Percentiles rank a stretch among this genome's conserved stretches.
Conservation (phyloP, 2,329 filamentous ascomycete species). For the Ascochyta fabae region DNA sequence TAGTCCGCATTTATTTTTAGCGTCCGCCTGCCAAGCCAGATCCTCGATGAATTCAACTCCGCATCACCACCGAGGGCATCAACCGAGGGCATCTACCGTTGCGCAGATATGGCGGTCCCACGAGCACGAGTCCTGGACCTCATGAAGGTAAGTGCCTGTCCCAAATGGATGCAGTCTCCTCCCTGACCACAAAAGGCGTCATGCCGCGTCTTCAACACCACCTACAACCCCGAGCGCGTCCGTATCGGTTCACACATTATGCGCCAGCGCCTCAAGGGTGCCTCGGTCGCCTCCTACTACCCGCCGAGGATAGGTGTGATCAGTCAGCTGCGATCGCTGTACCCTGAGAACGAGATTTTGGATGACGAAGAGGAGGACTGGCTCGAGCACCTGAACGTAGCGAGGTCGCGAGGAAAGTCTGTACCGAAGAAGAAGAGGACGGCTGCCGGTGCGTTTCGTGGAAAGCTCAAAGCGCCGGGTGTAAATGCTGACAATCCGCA, state of each 20-base stretch:
- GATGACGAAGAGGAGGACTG: slow-evolving; percentile 82
- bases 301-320: slow-evolving; percentile 76
- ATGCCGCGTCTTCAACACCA: slow-evolving; percentile 90
- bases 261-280: slow-evolving; percentile 85
- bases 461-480: neutral
- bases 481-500: slow-evolving; percentile 25
- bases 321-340: slow-evolving; percentile 73
- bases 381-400: slow-evolving; percentile 68
- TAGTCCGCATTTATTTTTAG: slow-evolving; percentile 20
- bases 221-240: slow-evolving; percentile 82
- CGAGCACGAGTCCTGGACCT: slow-evolving; percentile 67
- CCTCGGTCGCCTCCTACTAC: slow-evolving; percentile 85
- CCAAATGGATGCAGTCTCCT: neutral
- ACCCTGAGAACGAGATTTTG: slow-evolving; percentile 71
- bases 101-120: slow-evolving; percentile 57
- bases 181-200: slow-evolving; percentile 66
- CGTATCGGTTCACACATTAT: slow-evolving; percentile 92
- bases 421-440: slow-evolving; percentile 88
- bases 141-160: slow-evolving; percentile 68
- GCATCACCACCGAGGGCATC: slow-evolving; percentile 15
- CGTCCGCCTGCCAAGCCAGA: slow-evolving; percentile 23
- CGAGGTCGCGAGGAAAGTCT: slow-evolving; percentile 74
- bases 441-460: slow-evolving; percentile 51
- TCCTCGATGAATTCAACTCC: slow-evolving; percentile 20
- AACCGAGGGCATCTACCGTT: slow-evolving; percentile 10